Conservation (phyloP, 139 green algal genomes). For the Volvox reticuliferus region DNA sequence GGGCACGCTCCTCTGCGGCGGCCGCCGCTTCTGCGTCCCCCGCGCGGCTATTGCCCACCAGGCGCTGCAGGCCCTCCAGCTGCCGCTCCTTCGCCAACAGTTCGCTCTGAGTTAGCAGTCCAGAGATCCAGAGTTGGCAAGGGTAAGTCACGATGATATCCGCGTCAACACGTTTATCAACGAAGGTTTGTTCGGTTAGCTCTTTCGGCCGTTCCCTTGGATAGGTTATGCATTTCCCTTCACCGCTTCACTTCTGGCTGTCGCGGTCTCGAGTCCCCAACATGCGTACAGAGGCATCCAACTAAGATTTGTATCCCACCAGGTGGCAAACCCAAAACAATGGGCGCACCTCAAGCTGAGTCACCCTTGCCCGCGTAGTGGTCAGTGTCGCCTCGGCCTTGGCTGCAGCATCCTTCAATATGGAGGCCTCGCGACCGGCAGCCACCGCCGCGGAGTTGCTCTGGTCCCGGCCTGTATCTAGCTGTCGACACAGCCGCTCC, state of each 20-base stretch:
- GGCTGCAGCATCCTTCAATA: neutral
- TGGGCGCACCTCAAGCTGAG: conserved; percentile 21
- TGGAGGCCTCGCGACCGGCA: neutral
- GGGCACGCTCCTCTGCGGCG: conserved; percentile 15
- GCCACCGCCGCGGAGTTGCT: neutral
- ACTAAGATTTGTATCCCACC: no score
- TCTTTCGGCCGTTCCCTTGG: no score
- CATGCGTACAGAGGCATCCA: no score
- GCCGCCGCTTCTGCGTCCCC: conserved; percentile 23
- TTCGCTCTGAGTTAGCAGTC: neutral
- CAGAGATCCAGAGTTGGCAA: no score
- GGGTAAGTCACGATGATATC: no score
- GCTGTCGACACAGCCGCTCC: conserved; percentile 29
- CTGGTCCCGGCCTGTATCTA: conserved; percentile 39
- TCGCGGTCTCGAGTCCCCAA: no score
- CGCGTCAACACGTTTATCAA: no score
- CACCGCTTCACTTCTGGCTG: no score
- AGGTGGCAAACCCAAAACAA: no score
- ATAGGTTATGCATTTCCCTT: no score
- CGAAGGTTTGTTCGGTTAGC: no score
- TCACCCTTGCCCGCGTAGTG: conserved; percentile 1
- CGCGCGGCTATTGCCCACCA: neutral
- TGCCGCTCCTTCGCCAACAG: conserved; percentile 42
- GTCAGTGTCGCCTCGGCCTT: conserved; percentile 11
- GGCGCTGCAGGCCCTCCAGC: conserved; percentile 12